Evolutionary conservation across 1,284 basidiomycete genomes (phyloP).

Genomic region (Anthracocystis panici-leucophaei): DNA sequence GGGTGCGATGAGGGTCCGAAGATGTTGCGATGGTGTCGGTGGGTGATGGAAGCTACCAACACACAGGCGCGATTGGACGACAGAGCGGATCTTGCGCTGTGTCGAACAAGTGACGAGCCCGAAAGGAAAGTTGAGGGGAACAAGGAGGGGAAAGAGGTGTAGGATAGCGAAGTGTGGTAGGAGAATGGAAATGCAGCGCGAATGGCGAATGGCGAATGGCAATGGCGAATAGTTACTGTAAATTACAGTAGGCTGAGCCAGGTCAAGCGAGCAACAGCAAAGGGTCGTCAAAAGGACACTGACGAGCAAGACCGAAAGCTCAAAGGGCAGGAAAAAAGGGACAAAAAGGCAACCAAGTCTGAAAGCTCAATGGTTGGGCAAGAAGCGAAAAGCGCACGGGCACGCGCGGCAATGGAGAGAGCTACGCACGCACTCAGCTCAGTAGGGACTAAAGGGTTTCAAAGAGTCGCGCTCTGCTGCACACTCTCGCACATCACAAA

Average conservation of each 20-base stretch:
- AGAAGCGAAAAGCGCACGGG: too few relatives aligned
- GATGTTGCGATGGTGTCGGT: not conserved
- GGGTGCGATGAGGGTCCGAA: not conserved
- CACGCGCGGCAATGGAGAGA: too few relatives aligned
- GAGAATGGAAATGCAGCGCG: not conserved
- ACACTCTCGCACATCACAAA: too few relatives aligned
- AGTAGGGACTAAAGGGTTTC: too few relatives aligned
- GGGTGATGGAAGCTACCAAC: constrained; percentile 1
- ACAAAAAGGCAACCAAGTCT: not conserved
- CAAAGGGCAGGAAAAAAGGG: not conserved
- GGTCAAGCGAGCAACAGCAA: constrained; percentile 1
- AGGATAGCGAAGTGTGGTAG: not conserved
- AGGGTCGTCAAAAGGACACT: not conserved
- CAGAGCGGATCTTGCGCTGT: not conserved
- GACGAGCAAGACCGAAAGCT: not conserved
- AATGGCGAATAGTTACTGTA: too few relatives aligned
- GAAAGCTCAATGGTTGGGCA: too few relatives aligned
- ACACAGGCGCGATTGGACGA: not conserved
- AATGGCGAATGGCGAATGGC: too few relatives aligned
- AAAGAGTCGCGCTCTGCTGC: too few relatives aligned
- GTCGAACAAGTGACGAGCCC: not conserved
- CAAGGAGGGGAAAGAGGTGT: not conserved
- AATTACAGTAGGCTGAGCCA: too few relatives aligned
- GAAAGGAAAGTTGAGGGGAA: not conserved
- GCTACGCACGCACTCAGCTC: too few relatives aligned